Evolutionary conservation across 441 rosid genomes (phyloP), one percentile per base, ranked within the genome.

Genomic region (Corymbia citriodora): DNA sequence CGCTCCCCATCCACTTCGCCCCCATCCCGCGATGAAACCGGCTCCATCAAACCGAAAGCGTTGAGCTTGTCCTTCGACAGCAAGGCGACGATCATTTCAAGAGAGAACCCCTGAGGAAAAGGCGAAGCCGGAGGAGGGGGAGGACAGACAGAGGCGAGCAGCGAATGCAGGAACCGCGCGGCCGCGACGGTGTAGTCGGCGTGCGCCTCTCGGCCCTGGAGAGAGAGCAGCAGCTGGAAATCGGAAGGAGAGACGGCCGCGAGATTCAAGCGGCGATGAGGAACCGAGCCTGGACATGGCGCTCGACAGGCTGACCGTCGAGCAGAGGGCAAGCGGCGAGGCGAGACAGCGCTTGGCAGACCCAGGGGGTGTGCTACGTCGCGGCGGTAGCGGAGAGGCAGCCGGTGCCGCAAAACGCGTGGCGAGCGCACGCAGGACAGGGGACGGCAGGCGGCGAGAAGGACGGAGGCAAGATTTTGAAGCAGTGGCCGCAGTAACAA

Each of bases 11-110:
- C 91, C 3, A 52, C 88, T 8, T 92, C 91, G 63, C 79, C 90
- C 16, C 92, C 92, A 57, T 49, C 88, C n/a, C 16, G n/a, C n/a
- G 70, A 55, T 23, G 70, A 87, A 74, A 92, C 87, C 1, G 96
- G 96, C 91, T 95, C 99, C 98, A 97, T 98, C 90, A 96, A 92
- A 36, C 98, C 98, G 29, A 98, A 98, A 4, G 97, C 97, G 54
- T 98, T 98, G 89, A 95, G 93, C 91, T 94, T 95, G 93, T 98
- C 98, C 93, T 93, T 96, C 52, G 93, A 94, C 59, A 97, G 91
- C 61, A 98, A 89, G 48, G 96, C 94, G 4, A 94, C 93, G 2
- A 95, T 95, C 52, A 96, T 91, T 82, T 97, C 97, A 68, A 94
- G 52, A 2, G 96, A 91, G 89, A 93, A 91, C 2, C 89, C 89